phyloP scores from a whole-genome alignment of 768 basidiomycete genomes.

The Pleurotus platypus region DNA sequence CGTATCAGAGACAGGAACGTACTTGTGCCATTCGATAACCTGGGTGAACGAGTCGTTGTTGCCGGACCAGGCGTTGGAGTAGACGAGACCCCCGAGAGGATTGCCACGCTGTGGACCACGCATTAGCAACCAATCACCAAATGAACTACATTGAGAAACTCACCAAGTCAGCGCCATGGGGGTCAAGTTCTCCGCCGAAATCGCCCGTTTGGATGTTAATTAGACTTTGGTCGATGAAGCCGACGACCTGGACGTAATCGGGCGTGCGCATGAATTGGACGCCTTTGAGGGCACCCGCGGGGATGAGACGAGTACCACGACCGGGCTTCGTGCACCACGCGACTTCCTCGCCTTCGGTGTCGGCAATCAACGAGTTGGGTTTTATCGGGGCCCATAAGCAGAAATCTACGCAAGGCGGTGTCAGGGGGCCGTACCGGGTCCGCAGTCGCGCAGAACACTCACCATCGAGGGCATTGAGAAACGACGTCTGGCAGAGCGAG shows the following conservation, averaged over 20 bases:
- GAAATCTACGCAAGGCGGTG: slow-evolving; percentile 45
- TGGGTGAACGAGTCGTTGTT: slow-evolving; percentile 27
- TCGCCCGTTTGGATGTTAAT: slow-evolving; percentile 58
- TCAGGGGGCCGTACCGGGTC: neutral
- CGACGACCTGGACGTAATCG: slow-evolving; percentile 60
- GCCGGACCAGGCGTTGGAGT: slow-evolving; percentile 45
- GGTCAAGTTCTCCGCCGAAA: slow-evolving; percentile 67
- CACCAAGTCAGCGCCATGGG: slow-evolving; percentile 55
- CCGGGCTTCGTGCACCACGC: slow-evolving; percentile 76
- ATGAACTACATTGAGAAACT: neutral
- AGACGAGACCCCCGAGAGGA: slow-evolving; percentile 62
- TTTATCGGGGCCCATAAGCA: slow-evolving; percentile 62
- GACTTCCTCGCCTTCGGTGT: slow-evolving; percentile 66
- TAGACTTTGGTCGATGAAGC: slow-evolving; percentile 66
- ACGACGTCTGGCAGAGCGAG: slow-evolving; percentile 56
- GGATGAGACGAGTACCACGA: slow-evolving; percentile 71
- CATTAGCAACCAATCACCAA: too few relatives aligned
- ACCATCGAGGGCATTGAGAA: slow-evolving; percentile 52
- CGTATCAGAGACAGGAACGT: slow-evolving; percentile 18
- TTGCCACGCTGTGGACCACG: slow-evolving; percentile 23
- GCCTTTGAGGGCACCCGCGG: slow-evolving; percentile 59
- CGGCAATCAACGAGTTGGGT: slow-evolving; percentile 51
- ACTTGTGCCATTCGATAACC: slow-evolving; percentile 58
- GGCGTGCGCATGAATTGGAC: slow-evolving; percentile 67
- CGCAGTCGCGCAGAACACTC: slow-evolving; percentile 2